Evolutionary conservation across 1,284 basidiomycete species (phyloP), one percentile per base, ranked within the genome.

Genomic region (Cystobasidiaceae sp.): DNA sequence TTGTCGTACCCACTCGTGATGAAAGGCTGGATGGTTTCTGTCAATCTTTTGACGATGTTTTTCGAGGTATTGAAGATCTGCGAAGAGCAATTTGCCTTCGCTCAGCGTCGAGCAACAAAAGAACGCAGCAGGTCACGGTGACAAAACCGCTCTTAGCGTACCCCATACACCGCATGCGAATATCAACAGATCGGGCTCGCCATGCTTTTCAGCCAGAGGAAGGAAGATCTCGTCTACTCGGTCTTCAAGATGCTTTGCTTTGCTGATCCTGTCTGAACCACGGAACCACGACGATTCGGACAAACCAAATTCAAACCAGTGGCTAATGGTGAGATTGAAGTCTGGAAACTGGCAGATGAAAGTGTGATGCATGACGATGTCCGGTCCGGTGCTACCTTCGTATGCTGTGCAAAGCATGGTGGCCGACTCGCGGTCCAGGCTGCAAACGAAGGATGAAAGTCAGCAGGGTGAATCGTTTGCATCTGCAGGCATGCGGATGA

Each of bases 121-220:
- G 37, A 9, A 39, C 11, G 9, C 37, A n/a, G 37, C 9, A 39
- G 21, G 52, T 13, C 23, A 48, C 44, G 45, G 13, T 15, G 45
- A 17, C 21, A 51, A 9, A 15, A 7, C n/a, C 11, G n/a, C n/a
- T n/a, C 11, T 9, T n/a, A 39, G 11, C 11, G 37, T 11, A 62
- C 60, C 60, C 61, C 61, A 64, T 21, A 64, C 25, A 11, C 61
- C 61, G 15, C 41, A 55, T 7, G 61, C 48, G 23, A 64, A 64
- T 6, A 64, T 33, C 13, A 64, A 44, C 43, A 64, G 30, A 48
- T 64, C 61, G 8, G 61, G 61, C 33, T 55, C 43, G 19, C 61
- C 61, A 27, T 41, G 23, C 25, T 49, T 55, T 6, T 56, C 19
- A 6, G 51, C 61, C 44, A 64, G 27, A 27, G 39, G 37, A 15